Percentiles rank a stretch among this genome's conserved stretches.
These are phyloP conservation scores for Globisporangium emineosum DNA, from an alignment of 352 stramenopile species.

Conservation along the genomic window DNA sequence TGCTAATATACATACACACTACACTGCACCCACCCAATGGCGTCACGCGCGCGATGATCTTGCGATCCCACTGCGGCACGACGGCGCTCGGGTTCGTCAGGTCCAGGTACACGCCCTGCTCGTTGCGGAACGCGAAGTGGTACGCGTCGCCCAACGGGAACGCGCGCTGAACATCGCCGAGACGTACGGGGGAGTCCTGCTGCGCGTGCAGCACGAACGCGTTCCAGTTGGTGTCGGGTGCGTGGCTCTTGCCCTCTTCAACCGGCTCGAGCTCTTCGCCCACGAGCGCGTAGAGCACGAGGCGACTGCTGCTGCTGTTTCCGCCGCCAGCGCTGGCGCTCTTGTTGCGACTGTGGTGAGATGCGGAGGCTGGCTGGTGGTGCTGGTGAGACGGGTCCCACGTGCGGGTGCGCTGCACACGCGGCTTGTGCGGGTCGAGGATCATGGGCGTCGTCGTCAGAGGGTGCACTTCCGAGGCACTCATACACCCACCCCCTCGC, in stretches of 20 bases:
- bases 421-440: constrained; percentile 18
- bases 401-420: constrained; percentile 21
- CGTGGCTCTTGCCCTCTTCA: constrained; percentile 39
- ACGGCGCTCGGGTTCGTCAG: constrained; percentile 63
- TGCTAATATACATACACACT: not conserved
- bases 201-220: constrained; percentile 48
- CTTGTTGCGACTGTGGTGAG: constrained; percentile 7
- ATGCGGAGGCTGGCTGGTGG: constrained; percentile 8
- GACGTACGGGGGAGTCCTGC: constrained; percentile 24
- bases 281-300: constrained; percentile 71
- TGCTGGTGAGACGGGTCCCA: constrained; percentile 9
- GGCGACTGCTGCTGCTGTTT: constrained; percentile 10
- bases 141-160: constrained; percentile 69
- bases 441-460: constrained; percentile 20
- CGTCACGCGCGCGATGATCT: constrained; percentile 68
- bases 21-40: constrained; percentile 28
- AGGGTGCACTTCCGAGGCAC: constrained; percentile 25
- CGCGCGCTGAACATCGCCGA: constrained; percentile 58
- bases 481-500: constrained; percentile 12
- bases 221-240: constrained; percentile 66
- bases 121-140: constrained; percentile 78
- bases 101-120: constrained; percentile 63
- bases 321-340: not conserved
- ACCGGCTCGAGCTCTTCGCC: constrained; percentile 54
- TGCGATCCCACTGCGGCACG: constrained; percentile 61